A percentile compares a stretch with the other conserved stretches of the same genome.
These are phyloP conservation scores for Diaporthe helianthi DNA, from an alignment of 2,329 filamentous ascomycete species.

Conservation along the genomic window DNA sequence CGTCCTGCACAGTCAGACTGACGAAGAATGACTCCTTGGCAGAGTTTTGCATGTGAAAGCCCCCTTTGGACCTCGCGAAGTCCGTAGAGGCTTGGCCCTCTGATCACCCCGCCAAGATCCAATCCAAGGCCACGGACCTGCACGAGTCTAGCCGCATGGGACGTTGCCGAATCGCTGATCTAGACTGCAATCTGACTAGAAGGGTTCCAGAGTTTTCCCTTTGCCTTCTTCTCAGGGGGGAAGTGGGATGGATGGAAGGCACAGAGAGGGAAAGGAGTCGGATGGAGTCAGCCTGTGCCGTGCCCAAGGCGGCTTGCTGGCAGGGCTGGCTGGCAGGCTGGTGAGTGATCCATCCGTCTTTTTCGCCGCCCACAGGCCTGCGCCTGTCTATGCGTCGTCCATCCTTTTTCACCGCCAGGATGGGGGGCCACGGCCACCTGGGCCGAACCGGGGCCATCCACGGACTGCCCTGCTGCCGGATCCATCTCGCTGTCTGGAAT, in stretches of 20 bases:
- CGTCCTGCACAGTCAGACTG: neutral
- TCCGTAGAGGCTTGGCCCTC: slow-evolving; percentile 7
- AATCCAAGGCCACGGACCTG: slow-evolving; percentile 14
- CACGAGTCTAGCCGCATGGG: slow-evolving; percentile 2
- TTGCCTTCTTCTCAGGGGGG: neutral
- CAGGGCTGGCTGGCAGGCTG: neutral
- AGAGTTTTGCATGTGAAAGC: slow-evolving; percentile 31
- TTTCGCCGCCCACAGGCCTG: neutral
- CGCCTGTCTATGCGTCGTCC: slow-evolving; percentile 15
- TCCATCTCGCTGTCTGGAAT: neutral
- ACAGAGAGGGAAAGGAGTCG: neutral
- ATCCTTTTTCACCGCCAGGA: slow-evolving; percentile 27
- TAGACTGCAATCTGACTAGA: slow-evolving; percentile 25
- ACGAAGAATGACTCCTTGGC: slow-evolving; percentile 7
- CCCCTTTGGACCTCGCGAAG: neutral
- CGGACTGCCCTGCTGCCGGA: neutral
- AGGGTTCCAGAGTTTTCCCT: slow-evolving; percentile 21
- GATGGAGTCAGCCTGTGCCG: slow-evolving; percentile 15
- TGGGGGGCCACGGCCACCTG: slow-evolving; percentile 16
- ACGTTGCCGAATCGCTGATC: slow-evolving; percentile 4
- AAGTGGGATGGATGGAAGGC: neutral
- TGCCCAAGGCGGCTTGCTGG: neutral
- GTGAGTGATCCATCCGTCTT: neutral
- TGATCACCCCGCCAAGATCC: slow-evolving; percentile 14
- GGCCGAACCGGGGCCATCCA: slow-evolving; percentile 9